Evolutionary conservation across 768 basidiomycete genomes (phyloP).

Genomic region (Botryobasidium botryosum): DNA sequence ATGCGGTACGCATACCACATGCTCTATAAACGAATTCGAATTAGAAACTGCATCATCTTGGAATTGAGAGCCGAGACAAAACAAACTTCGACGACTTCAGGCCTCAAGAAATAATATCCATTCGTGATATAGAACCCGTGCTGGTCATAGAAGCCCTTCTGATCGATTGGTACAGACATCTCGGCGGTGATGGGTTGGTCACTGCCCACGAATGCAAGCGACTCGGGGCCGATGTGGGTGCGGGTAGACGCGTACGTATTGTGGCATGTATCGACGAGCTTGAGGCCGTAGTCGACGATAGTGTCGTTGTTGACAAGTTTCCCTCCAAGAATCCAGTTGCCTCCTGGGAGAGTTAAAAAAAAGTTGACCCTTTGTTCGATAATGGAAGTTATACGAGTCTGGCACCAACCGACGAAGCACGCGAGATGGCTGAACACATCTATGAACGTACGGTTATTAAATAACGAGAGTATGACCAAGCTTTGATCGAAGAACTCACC

Average conservation of each 20-base stretch:
- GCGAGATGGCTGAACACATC: slow-evolving; percentile 66
- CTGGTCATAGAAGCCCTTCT: slow-evolving; percentile 38
- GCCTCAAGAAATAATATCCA: slow-evolving; percentile 51
- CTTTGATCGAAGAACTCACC: too few species aligned
- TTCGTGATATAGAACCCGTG: slow-evolving; percentile 23
- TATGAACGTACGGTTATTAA: too few species aligned
- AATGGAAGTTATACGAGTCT: too few species aligned
- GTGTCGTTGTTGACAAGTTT: slow-evolving; percentile 52
- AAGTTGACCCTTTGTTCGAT: background rate
- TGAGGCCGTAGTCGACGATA: slow-evolving; percentile 42
- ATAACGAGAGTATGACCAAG: too few species aligned
- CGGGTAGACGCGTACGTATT: slow-evolving; percentile 57
- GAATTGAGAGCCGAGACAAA: too few species aligned
- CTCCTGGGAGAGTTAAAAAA: slow-evolving; percentile 18
- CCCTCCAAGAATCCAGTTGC: slow-evolving; percentile 63
- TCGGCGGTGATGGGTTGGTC: slow-evolving; percentile 23
- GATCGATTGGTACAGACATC: too few species aligned
- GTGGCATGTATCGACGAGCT: slow-evolving; percentile 58
- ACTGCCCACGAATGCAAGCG: slow-evolving; percentile 27
- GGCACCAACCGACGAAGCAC: slow-evolving; percentile 38
- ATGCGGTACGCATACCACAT: slow-evolving; percentile 67
- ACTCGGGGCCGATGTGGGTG: slow-evolving; percentile 63
- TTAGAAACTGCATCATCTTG: too few species aligned
- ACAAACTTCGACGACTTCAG: slow-evolving; percentile 20
- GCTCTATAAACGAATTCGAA: too few species aligned